Conservation (phyloP, 345 rosid genomes). For the Orychophragmus violaceus region DNA sequence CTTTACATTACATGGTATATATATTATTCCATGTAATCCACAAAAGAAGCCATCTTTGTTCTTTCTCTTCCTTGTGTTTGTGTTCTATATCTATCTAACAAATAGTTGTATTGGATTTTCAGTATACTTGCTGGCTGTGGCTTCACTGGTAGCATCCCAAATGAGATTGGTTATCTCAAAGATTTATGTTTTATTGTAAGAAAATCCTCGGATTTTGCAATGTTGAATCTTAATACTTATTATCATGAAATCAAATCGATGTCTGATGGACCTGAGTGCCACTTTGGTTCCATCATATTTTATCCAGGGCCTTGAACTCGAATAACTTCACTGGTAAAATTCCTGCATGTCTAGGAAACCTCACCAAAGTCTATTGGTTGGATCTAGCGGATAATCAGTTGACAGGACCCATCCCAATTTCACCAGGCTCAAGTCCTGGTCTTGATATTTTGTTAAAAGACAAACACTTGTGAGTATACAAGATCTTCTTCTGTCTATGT, state of each 20-base stretch:
- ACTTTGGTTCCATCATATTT: constrained; percentile 11
- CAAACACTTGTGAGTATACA: constrained; percentile 79
- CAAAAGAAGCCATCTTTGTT: not conserved
- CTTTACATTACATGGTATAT: too few relatives aligned
- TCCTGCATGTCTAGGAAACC: constrained; percentile 74
- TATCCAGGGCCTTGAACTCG: constrained; percentile 86
- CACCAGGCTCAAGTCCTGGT: constrained; percentile 51
- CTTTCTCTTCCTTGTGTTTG: not conserved
- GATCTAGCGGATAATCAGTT: constrained; percentile 87
- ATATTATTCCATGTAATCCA: too few relatives aligned
- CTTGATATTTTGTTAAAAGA: constrained; percentile 66
- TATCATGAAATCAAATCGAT: not conserved
- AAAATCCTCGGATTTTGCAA: too few relatives aligned
- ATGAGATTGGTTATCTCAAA: constrained; percentile 70
- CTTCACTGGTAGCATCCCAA: constrained; percentile 77
- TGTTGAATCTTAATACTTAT: not conserved
- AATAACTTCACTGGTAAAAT: constrained; percentile 78
- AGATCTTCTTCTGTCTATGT: not conserved
- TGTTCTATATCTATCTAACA: not conserved
- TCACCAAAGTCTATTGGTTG: constrained; percentile 73
- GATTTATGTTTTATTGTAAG: constrained; percentile 87
- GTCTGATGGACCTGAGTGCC: not conserved
- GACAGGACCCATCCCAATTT: constrained; percentile 71
- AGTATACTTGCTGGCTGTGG: constrained; percentile 90
- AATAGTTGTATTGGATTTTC: constrained; percentile 5